phyloP scores from a whole-genome alignment of 495 filamentous ascomycete genomes.

The Cladorrhinum samala region DNA sequence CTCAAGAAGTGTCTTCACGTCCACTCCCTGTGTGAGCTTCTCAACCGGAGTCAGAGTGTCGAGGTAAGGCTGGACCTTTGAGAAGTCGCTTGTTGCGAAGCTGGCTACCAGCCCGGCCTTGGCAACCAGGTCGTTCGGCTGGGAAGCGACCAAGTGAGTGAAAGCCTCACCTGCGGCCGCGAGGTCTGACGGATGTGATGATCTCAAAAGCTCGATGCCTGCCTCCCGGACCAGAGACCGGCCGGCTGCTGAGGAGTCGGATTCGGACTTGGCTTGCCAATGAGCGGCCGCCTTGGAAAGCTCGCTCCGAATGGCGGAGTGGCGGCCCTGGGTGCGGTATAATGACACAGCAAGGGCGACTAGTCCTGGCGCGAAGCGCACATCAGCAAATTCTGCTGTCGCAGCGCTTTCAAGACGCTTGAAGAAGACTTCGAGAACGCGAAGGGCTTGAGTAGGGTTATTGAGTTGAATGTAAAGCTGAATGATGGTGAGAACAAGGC shows the following conservation, averaged over 20 bases:
- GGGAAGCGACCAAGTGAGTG: conserved; percentile 53
- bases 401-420: conserved; percentile 62
- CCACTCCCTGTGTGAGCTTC: conserved; percentile 58
- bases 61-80: conserved; percentile 53
- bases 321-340: conserved; percentile 74
- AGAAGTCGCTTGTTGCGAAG: conserved; percentile 60
- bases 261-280: conserved; percentile 56
- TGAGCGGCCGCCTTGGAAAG: conserved; percentile 76
- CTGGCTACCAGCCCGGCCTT: conserved; percentile 80
- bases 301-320: conserved; percentile 59
- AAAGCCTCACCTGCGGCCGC: conserved; percentile 69
- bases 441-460: conserved; percentile 71
- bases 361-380: conserved; percentile 79
- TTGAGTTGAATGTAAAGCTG: conserved; percentile 74
- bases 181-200: conserved; percentile 59
- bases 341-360: conserved; percentile 77
- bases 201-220: conserved; percentile 71
- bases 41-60: conserved; percentile 59
- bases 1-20: conserved; percentile 63
- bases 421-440: conserved; percentile 67
- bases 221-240: conserved; percentile 68
- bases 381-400: conserved; percentile 51
- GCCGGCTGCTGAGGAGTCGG: conserved; percentile 32
- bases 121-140: conserved; percentile 58
- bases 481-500: conserved; percentile 72